Evolutionary conservation across 441 rosid genomes (phyloP), one percentile per base, ranked within the genome.

Genomic region (Gossypium davidsonii): DNA sequence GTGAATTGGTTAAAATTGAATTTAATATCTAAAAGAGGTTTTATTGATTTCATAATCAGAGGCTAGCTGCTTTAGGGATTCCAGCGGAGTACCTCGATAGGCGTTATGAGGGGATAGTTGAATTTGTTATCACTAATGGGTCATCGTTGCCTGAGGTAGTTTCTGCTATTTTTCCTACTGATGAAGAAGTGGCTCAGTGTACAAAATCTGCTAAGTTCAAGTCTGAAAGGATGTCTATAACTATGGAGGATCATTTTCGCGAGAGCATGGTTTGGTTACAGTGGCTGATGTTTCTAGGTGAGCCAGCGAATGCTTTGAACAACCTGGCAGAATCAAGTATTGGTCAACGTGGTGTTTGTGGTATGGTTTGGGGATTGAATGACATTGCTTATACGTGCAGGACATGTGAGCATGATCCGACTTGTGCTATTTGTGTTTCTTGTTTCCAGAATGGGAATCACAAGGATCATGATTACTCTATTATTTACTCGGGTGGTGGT

Each of bases 391-490:
- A 89, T 79, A 82, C 85, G 79, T 96, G 99, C 77, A 79, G 90
- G 78, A 90, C 98, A 0, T 96, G 99, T 67, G 94, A 90, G 76
- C 85, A 86, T 73, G 99, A 96, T 61, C 91, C 97, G 0, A 96
- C 97, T 23, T 96, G 99, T 85, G 99, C 98, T 37, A 90, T 96
- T 72, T 96, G 99, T 39, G 97, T 90, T 75, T 88, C 97, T 73
- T 96, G 99, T 81, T 96, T 96, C 75, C 85, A 81, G 83, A 86
- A 88, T 77, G 99, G 99, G 60, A 81, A 91, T 75, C 99, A 96
- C 78, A 74, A 77, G 68, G 83, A 79, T 73, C 99, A 96, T 66
- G 98, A 96, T 77, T 93, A 88, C 82, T 90, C 94, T 0, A 82
- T 89, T 63, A 93, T 89, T 25, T 90, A 90, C 70, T 89, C 98